A percentile compares a stretch with the other conserved stretches of the same genome.
These are phyloP conservation scores for Raffaelea deltoideospora DNA, from an alignment of 2,329 filamentous ascomycete genomes.

Conservation along the genomic window DNA sequence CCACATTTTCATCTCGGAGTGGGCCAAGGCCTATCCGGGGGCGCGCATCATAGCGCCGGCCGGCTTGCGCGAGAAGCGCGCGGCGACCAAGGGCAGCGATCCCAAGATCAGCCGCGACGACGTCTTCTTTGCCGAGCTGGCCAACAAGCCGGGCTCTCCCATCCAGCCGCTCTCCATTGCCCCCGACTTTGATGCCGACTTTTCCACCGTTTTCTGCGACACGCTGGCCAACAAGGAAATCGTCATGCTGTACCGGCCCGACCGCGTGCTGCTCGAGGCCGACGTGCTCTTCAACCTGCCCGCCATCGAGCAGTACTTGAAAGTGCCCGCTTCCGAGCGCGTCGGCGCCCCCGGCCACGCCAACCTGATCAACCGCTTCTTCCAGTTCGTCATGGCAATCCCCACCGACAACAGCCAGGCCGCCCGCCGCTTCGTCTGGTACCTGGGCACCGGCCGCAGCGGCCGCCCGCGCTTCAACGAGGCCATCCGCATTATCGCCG, in stretches of 20 bases:
- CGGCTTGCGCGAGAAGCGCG: slow-evolving; percentile 70
- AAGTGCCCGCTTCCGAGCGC: slow-evolving; percentile 17
- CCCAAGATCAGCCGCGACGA: slow-evolving; percentile 36
- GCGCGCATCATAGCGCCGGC: slow-evolving; percentile 73
- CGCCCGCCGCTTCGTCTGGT: slow-evolving; percentile 75
- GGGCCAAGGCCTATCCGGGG: slow-evolving; percentile 63
- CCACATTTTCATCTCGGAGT: slow-evolving; percentile 82
- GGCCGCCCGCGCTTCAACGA: slow-evolving; percentile 56
- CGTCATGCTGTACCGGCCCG: slow-evolving; percentile 71
- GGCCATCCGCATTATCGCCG: slow-evolving; percentile 51
- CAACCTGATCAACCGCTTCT: slow-evolving; percentile 26
- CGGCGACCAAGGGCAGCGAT: slow-evolving; percentile 31
- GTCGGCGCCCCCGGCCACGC: slow-evolving; percentile 25
- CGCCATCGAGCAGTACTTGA: slow-evolving; percentile 68
- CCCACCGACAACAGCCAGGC: slow-evolving; percentile 53
- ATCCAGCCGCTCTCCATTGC: slow-evolving; percentile 32
- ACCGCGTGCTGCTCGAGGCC: slow-evolving; percentile 67
- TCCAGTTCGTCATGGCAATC: slow-evolving; percentile 39
- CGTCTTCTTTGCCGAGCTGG: slow-evolving; percentile 54
- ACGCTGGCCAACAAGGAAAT: slow-evolving; percentile 74
- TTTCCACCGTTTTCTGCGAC: slow-evolving; percentile 72
- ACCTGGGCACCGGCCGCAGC: slow-evolving; percentile 39
- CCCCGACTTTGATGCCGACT: slow-evolving; percentile 72
- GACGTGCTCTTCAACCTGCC: slow-evolving; percentile 90
- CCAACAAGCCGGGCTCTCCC: slow-evolving; percentile 19